phyloP scores from a whole-genome alignment of 1,284 basidiomycete genomes.

The Stygiomarasmius scandens region DNA sequence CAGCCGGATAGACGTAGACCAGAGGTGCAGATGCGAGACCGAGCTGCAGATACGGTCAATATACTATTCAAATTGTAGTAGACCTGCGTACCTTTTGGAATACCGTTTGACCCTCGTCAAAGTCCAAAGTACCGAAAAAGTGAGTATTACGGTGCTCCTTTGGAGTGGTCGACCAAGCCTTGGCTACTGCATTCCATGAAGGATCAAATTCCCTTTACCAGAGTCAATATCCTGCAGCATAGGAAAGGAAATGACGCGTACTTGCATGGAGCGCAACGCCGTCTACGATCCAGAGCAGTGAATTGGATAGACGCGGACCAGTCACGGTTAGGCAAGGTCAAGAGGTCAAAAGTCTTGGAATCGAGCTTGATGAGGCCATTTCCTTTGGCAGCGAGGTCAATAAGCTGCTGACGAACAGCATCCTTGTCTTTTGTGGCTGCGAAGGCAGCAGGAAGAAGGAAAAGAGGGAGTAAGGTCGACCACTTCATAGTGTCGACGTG shows the following conservation, averaged over 20 bases:
- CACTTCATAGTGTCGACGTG: slow-evolving; percentile 23
- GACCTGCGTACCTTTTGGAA: slow-evolving; percentile 71
- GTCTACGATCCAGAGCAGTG: slow-evolving; percentile 80
- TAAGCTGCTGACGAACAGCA: slow-evolving; percentile 54
- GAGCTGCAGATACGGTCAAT: slow-evolving; percentile 31
- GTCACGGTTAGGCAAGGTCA: slow-evolving; percentile 73
- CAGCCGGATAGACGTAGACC: slow-evolving; percentile 76
- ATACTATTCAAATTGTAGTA: background rate
- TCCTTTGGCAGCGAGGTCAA: slow-evolving; percentile 65
- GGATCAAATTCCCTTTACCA: slow-evolving; percentile 79
- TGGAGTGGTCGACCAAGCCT: slow-evolving; percentile 73
- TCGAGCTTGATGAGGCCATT: slow-evolving; percentile 84
- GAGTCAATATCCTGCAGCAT: slow-evolving; percentile 9
- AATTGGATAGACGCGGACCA: slow-evolving; percentile 86
- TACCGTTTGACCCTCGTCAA: slow-evolving; percentile 70
- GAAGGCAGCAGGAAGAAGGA: slow-evolving; percentile 42
- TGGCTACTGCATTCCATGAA: slow-evolving; percentile 76
- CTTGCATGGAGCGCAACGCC: slow-evolving; percentile 84
- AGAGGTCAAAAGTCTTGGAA: slow-evolving; percentile 71
- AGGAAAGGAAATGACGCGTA: slow-evolving; percentile 31
- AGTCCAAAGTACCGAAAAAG: slow-evolving; percentile 93
- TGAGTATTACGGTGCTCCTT: slow-evolving; percentile 70
- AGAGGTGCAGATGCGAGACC: slow-evolving; percentile 84
- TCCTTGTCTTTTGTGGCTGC: slow-evolving; percentile 43
- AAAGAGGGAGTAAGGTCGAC: slow-evolving; percentile 44